Percentiles rank a stretch among this genome's conserved stretches.
phyloP scores from a whole-genome alignment of 2,329 filamentous ascomycete genomes.

The Paecilomyces fulvus region DNA sequence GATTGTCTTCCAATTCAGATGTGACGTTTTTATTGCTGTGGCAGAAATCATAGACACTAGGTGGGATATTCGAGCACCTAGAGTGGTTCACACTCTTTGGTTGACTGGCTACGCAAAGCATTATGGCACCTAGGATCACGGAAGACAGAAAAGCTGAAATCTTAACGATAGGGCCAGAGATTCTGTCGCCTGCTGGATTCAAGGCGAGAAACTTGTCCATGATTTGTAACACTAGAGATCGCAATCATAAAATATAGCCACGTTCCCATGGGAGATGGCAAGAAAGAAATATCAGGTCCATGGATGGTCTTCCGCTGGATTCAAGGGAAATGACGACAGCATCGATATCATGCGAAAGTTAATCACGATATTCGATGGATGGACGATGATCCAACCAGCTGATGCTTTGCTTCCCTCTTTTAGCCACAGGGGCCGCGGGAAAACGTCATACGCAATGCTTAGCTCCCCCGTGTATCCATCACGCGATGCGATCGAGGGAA shows the following conservation, averaged over 20 bases:
- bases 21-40: conserved; percentile 48
- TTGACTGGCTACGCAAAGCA: conserved; percentile 2
- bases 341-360: neutral
- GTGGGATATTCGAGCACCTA: conserved; percentile 29
- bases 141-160: neutral
- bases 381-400: neutral
- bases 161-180: neutral
- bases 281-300: neutral
- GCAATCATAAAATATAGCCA: neutral
- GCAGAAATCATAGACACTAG: conserved; percentile 46
- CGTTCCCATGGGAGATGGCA: neutral
- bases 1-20: conserved; percentile 47
- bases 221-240: neutral
- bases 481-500: neutral
- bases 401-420: neutral
- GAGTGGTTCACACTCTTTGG: conserved; percentile 9
- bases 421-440: neutral
- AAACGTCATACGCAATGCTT: neutral
- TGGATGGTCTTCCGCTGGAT: neutral
- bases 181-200: neutral
- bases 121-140: neutral
- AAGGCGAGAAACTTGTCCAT: neutral
- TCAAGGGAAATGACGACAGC: neutral
- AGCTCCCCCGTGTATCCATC: neutral
- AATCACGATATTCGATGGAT: neutral